These are phyloP conservation scores for Lupinus albus DNA, from an alignment of 306 rosid species.

Conservation along the genomic window DNA sequence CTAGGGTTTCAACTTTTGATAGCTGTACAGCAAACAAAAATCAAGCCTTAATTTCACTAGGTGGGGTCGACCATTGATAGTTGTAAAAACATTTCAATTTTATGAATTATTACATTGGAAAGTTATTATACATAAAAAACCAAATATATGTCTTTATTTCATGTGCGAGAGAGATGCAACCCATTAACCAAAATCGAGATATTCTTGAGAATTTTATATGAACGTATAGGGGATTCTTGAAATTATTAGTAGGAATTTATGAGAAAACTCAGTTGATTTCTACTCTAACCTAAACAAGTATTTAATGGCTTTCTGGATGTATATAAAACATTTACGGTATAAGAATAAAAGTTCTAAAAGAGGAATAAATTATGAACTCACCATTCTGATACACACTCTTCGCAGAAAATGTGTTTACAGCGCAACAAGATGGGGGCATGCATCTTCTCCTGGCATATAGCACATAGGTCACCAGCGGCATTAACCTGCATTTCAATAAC, in stretches of 20 bases:
- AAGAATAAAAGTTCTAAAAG: not conserved
- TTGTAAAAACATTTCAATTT: not conserved
- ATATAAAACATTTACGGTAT: too few species aligned
- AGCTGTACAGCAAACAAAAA: too few species aligned
- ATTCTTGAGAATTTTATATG: not conserved
- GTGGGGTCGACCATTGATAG: too few species aligned
- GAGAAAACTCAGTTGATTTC: constrained; percentile 27
- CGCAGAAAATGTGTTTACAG: constrained; percentile 91
- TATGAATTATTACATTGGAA: too few species aligned
- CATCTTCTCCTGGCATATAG: constrained; percentile 98
- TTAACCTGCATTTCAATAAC: constrained; percentile 62
- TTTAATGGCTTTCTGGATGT: not conserved
- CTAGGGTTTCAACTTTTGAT: not conserved
- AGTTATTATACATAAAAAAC: not conserved
- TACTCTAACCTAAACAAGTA: constrained; percentile 15
- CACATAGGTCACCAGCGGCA: constrained; percentile 84
- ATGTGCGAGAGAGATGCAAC: constrained; percentile 1
- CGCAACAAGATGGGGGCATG: constrained; percentile 78
- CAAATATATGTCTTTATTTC: not conserved
- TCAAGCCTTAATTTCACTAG: too few species aligned
- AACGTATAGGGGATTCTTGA: not conserved
- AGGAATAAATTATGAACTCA: constrained; percentile 50
- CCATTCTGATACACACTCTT: constrained; percentile 95
- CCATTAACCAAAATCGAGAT: constrained; percentile 18
- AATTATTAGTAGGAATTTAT: not conserved